Conservation (phyloP, 2,329 filamentous ascomycete genomes). For the Alternaria infectoria region DNA sequence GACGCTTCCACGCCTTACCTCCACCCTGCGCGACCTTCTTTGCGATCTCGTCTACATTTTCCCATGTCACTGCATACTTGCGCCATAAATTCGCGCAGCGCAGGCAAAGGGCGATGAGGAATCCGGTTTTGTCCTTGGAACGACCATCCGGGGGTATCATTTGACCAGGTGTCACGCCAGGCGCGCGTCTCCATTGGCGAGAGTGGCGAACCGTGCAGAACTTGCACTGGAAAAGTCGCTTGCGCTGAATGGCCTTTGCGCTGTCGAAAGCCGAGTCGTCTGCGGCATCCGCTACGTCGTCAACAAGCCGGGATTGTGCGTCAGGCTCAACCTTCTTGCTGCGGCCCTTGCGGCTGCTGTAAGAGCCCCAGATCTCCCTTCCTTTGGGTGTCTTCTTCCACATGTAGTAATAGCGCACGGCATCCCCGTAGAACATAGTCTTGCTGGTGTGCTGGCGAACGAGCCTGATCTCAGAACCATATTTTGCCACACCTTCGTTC, state of each 20-base stretch:
- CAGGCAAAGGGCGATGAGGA: slow-evolving; percentile 83
- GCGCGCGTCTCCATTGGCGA: slow-evolving; percentile 89
- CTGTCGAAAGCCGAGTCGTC: slow-evolving; percentile 97
- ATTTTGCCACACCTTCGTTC: slow-evolving; percentile 88
- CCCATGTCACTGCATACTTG: slow-evolving; percentile 94
- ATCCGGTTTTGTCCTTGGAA: slow-evolving; percentile 77
- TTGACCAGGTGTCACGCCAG: slow-evolving; percentile 74
- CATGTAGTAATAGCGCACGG: slow-evolving; percentile 93
- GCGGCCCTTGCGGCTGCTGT: slow-evolving; percentile 84
- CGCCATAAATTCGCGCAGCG: slow-evolving; percentile 94
- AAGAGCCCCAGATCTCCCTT: slow-evolving; percentile 87
- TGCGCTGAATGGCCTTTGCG: slow-evolving; percentile 79
- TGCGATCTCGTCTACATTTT: slow-evolving; percentile 87
- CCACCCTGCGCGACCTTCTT: slow-evolving; percentile 84
- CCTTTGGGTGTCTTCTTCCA: slow-evolving; percentile 96
- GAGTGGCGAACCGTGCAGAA: slow-evolving; percentile 84
- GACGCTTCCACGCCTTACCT: slow-evolving; percentile 83
- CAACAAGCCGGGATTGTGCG: slow-evolving; percentile 75
- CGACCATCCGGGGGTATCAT: slow-evolving; percentile 72
- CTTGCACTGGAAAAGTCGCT: slow-evolving; percentile 89
- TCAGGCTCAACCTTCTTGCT: slow-evolving; percentile 71
- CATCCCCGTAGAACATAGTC: slow-evolving; percentile 76
- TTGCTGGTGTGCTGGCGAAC: slow-evolving; percentile 83
- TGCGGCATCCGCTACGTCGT: slow-evolving; percentile 88
- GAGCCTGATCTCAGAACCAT: slow-evolving; percentile 84